Conservation (phyloP, 2,329 filamentous ascomycete species). For the Aspergillus brasiliensis region DNA sequence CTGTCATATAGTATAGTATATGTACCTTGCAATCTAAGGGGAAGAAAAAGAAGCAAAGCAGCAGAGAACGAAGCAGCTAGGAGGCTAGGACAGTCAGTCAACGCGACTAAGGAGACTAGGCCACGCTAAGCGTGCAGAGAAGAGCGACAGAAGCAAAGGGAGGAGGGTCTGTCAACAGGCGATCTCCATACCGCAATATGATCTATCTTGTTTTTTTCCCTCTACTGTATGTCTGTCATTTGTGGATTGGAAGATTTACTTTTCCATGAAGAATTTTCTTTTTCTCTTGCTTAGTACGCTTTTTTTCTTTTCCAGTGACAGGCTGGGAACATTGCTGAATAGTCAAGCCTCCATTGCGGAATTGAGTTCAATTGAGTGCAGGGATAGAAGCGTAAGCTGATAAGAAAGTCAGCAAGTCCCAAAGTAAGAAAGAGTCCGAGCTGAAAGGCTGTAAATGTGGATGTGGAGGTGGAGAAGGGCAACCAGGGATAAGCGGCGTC, state of each 20-base stretch:
- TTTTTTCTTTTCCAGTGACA: not conserved
- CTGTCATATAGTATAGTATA: not conserved
- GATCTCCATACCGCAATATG: constrained; percentile 10
- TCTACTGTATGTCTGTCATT: not conserved
- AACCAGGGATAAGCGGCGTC: constrained; percentile 1
- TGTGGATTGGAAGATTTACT: not conserved
- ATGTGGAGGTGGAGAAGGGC: not conserved
- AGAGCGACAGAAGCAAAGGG: not conserved
- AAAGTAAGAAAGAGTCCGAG: not conserved
- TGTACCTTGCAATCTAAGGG: not conserved
- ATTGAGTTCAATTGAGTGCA: not conserved
- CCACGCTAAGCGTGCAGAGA: constrained; percentile 3
- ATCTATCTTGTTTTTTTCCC: not conserved
- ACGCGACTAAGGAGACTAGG: not conserved
- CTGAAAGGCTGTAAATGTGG: not conserved
- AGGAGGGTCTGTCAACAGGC: not conserved
- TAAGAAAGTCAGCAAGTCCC: too few relatives aligned
- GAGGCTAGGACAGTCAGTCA: not conserved
- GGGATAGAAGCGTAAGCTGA: not conserved
- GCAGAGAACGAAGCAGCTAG: not conserved
- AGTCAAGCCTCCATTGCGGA: not conserved
- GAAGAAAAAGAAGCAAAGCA: not conserved
- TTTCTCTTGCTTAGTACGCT: too few relatives aligned
- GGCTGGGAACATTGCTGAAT: not conserved
- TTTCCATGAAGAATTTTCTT: too few relatives aligned